Evolutionary conservation across 1,284 basidiomycete genomes (phyloP).

Genomic region (Tilletia caries): DNA sequence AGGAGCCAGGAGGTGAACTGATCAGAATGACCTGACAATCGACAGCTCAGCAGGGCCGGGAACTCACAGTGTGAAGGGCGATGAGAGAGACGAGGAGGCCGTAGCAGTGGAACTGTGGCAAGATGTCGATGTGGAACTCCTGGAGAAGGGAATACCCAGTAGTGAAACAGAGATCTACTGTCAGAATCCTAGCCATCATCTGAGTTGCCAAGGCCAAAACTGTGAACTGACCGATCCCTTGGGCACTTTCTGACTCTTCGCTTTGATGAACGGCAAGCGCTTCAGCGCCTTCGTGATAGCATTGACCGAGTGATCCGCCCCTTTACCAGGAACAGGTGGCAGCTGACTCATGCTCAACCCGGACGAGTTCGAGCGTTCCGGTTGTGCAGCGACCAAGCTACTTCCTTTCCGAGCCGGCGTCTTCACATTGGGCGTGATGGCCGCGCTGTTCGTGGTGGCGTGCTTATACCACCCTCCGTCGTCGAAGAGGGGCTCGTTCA

Average conservation of each 20-base stretch:
- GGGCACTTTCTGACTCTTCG: conserved; percentile 3
- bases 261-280: not conserved
- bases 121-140: conserved; percentile 46
- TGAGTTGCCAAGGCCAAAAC: not conserved
- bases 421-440: conserved; percentile 17
- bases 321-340: not conserved
- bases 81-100: conserved; percentile 46
- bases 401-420: not conserved
- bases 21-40: not conserved
- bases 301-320: not conserved
- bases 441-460: conserved; percentile 18
- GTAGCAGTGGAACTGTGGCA: conserved; percentile 53
- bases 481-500: conserved; percentile 42
- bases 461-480: conserved; percentile 35
- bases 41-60: not conserved
- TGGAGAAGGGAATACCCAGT: conserved; percentile 1
- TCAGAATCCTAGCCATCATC: not conserved
- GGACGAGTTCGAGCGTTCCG: too few relatives aligned
- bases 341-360: not conserved
- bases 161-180: not conserved
- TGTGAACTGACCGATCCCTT: conserved; percentile 6
- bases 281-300: not conserved
- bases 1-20: not conserved
- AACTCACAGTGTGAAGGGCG: conserved; percentile 39
- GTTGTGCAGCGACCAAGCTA: too few relatives aligned